Base-by-base conservation (phyloP, 345 rosid genomes). In the Lepidium didymum region DNA sequence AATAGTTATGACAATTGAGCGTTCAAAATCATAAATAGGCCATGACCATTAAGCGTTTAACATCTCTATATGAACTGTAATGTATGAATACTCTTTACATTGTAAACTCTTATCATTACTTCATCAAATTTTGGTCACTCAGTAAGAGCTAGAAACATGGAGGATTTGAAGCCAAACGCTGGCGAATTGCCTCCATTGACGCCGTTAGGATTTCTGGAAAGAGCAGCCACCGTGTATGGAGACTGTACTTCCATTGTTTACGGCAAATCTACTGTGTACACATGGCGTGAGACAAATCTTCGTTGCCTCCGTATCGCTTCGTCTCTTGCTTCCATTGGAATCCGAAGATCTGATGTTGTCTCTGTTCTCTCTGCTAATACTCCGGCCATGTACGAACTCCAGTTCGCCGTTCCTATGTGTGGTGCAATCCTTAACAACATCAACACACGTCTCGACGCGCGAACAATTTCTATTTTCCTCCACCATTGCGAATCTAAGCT, bases 321-420 rank as follows among this genome's bases (percentile, higher is more conserved):
- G 0, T 69, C 86, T 10, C 62, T 86, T 8, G 49, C 78, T 3
- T 77, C 85, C 12, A 70, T 82, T 23, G 86, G 92, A 10, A 77
- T 86, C 78, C 10, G 54, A 23, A 36, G 54, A 5, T 83, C 85
- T 11, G 71, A 86, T 15, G 89, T 86, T 15, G 85, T 86, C 41
- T 86, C 97, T 56, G 87, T 87, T 42, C 35, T 90, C 36, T 81
- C 90, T 44, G 84, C 85, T 35, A 86, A 82, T 60, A 59, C 70
- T 43, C 85, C 96, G 10, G 85, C 85, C 69, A 88, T 86, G 91
- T 88, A 88, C 76, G 97, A 91, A 89, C 88, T 86, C 49, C 97
- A 88, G 15, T 88, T 91, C 43, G 88, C 92, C 9, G 86, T 88
- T 5, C 92, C 97, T 40, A 82, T 88, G 85, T 8, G 82, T 27